Base-by-base conservation (phyloP, 345 rosid genomes). In the Gossypium thurberi region DNA sequence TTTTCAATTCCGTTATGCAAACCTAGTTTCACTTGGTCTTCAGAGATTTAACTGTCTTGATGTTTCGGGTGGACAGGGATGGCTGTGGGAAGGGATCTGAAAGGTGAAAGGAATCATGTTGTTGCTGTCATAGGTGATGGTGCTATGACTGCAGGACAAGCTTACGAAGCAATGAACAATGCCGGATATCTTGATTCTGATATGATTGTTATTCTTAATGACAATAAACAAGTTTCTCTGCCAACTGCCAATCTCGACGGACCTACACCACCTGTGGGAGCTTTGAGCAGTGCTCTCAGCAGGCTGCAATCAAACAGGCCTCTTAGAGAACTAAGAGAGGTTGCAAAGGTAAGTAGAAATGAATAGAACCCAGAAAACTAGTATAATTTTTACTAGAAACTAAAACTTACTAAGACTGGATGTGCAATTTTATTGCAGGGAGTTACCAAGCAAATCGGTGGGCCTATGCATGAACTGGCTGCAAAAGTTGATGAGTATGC, bases 131-230 rank as follows among this genome's bases (percentile, higher is more conserved):
- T 94, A 21, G 98, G 99, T 25, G 99, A 95, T 71, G 99, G 98
- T 66, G 99, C 99, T 25, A 95, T 95, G 99, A 95, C 99, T 2
- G 99, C 99, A 23, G 99, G 99, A n/a, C 98, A 95, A 70, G 99
- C 99, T 78, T 95, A 89, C 71, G 99, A 95, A 84, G 98, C 99
- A 20, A 92, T 95, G 99, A 95, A 95, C 87, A 95, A 92, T 64
- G 96, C 99, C 0, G 99, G 99, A 18, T 95, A 95, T 82, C 80
- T 95, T 37, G 99, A 95, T 77, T 89, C 99, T 0, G 98, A 95
- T 76, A 95, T 92, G 99, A 89, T 92, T 72, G 96, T 95, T 74
- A 90, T 95, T 73, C 98, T 95, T 48, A 95, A 95, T 72, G 99
- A 95, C 85, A 95, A 95, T 87, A 95, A 92, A 70, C 99, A 95